Percentiles rank a stretch among this genome's conserved stretches.
phyloP scores from a whole-genome alignment of 2,329 filamentous ascomycete genomes.

The Paramyrothecium roridum region DNA sequence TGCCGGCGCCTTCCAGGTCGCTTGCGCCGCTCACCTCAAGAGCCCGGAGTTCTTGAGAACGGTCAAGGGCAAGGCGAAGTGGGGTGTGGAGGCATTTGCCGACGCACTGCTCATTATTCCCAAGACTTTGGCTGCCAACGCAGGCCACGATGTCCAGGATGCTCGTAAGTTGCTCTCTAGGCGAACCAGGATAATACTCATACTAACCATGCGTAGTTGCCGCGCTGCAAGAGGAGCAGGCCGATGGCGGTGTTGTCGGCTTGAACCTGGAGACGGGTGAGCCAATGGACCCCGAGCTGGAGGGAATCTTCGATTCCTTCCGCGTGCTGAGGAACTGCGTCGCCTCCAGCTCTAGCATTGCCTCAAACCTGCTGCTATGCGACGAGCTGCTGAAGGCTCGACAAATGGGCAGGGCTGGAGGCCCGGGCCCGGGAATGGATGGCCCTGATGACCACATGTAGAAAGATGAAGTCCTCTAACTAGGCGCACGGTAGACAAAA shows the following conservation, averaged over 20 bases:
- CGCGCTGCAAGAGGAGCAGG: slow-evolving; percentile 78
- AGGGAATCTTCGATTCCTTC: slow-evolving; percentile 95
- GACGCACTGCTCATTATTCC: slow-evolving; percentile 94
- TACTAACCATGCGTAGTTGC: slow-evolving; percentile 58
- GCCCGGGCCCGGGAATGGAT: slow-evolving; percentile 64
- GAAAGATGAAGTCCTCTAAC: slow-evolving; percentile 30
- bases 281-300: slow-evolving; percentile 91
- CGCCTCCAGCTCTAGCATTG: slow-evolving; percentile 90
- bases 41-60: slow-evolving; percentile 84
- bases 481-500: slow-evolving; percentile 32
- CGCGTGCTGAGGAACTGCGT: slow-evolving; percentile 90
- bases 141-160: slow-evolving; percentile 95
- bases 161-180: slow-evolving; percentile 60
- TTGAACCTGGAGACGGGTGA: slow-evolving; percentile 83
- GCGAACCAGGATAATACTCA: slow-evolving; percentile 2
- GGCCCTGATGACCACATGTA: slow-evolving; percentile 53
- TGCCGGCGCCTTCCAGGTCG: slow-evolving; percentile 92
- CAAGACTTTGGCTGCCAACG: slow-evolving; percentile 95
- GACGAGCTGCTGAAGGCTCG: slow-evolving; percentile 97
- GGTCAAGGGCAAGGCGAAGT: slow-evolving; percentile 97
- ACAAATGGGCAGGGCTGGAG: slow-evolving; percentile 76
- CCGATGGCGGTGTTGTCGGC: slow-evolving; percentile 81
- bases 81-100: slow-evolving; percentile 90
- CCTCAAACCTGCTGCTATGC: slow-evolving; percentile 89
- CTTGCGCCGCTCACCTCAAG: slow-evolving; percentile 81